These are phyloP conservation scores for Tetrahymena borealis DNA, from an alignment of 73 alveolate genomes.

Conservation along the genomic window DNA sequence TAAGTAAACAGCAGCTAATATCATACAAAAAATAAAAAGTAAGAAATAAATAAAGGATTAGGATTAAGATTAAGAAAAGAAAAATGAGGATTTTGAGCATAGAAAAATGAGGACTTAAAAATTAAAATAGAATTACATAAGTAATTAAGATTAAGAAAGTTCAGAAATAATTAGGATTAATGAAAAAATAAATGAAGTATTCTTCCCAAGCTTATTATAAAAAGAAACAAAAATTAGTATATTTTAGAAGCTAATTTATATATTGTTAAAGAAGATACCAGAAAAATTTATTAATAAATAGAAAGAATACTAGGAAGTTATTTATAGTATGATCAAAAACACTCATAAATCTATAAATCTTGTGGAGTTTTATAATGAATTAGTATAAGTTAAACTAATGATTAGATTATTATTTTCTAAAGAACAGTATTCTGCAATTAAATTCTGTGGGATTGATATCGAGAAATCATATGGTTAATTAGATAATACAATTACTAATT, in stretches of 20 bases:
- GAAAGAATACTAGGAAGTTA: neutral
- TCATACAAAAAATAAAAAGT: neutral
- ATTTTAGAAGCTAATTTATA: neutral
- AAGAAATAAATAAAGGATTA: neutral
- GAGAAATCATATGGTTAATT: neutral
- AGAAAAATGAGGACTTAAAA: no score
- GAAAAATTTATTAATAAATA: neutral
- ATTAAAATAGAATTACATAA: no score
- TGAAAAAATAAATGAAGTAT: neutral
- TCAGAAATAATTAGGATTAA: neutral
- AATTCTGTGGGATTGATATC: neutral
- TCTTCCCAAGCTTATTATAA: neutral
- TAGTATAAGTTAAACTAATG: neutral
- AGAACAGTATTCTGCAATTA: neutral
- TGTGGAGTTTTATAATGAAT: neutral
- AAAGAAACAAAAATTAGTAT: neutral
- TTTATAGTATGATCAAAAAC: neutral
- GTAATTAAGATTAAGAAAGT: neutral
- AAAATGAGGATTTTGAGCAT: neutral
- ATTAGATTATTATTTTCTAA: neutral
- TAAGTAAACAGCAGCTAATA: neutral
- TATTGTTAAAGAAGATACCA: neutral
- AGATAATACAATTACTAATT: no score
- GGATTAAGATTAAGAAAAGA: neutral
- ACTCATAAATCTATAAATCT: neutral